Evolutionary conservation across 805 yeast species (phyloP), one percentile per base, ranked within the genome.

Genomic region (Kodamaea laetipori): DNA sequence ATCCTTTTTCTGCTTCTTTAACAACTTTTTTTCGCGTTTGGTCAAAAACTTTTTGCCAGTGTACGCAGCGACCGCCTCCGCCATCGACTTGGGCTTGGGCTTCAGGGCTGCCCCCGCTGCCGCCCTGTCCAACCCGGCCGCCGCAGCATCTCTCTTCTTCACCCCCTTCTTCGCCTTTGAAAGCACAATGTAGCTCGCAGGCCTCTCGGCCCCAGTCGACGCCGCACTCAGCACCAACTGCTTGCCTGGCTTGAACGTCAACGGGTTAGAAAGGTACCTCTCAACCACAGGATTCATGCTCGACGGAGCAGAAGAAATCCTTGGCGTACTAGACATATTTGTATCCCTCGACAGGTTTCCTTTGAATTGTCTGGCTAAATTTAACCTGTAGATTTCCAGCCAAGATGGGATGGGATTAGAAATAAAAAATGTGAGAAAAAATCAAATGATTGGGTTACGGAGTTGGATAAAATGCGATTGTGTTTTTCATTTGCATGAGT

Each of bases 181-280:
- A 33, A 73, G 63, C 59, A 77, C 56, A 6, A 76, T 71, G 61
- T 81, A 84, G 48, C 70, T 65, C 3, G 76, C 61, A 1, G 81
- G 83, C 55, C 61, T 71, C 37, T 67, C 55, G 13, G 46, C 55
- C 13, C 71, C 56, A 10, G 69, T 68, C 15, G 69, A 64, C 56
- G 79, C 85, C 4, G 81, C 13, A 13, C 19, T 13, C 34, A 30
- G 77, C 13, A 41, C 28, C 35, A 43, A 37, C 42, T 65, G 66
- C 49, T 73, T 77, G 11, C 87, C 90, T 3, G 80, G 70, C 42
- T 76, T 80, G 61, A 87, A 88, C 21, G 70, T 71, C 40, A 84
- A 59, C 7, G 89, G 90, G 44, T 78, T 77, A 21, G 81, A 64
- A 31, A 82, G 67, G 43, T 83, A 71, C 53, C 85, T 70, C 53